phyloP scores from a whole-genome alignment of 2,329 filamentous ascomycete genomes.

The Cordyceps pruinosa region DNA sequence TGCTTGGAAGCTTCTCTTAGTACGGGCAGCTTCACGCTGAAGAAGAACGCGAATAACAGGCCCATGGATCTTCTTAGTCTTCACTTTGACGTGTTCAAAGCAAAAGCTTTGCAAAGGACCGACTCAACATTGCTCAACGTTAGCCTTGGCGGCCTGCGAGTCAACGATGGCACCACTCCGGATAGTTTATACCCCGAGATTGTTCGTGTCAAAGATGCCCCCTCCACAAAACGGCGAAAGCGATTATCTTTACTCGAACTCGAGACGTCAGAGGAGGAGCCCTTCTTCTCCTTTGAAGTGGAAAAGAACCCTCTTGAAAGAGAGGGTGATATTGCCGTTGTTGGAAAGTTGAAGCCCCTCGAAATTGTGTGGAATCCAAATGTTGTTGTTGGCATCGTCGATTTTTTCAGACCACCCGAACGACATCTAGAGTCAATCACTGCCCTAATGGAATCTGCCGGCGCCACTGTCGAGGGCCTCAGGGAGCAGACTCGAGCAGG shows the following conservation, averaged over 20 bases:
- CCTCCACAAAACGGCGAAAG: conserved; percentile 40
- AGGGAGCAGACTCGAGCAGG: conserved; percentile 93
- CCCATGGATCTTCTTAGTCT: conserved; percentile 77
- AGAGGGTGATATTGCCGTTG: conserved; percentile 83
- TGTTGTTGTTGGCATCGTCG: conserved; percentile 81
- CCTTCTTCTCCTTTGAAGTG: conserved; percentile 86
- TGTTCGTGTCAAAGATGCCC: conserved; percentile 86
- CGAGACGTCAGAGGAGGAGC: conserved; percentile 51
- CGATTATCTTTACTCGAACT: conserved; percentile 48
- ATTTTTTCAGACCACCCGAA: conserved; percentile 95
- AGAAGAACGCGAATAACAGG: conserved; percentile 56
- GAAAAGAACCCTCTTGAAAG: conserved; percentile 94
- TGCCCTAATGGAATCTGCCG: conserved; percentile 90
- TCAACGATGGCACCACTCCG: conserved; percentile 92
- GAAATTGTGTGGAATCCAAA: conserved; percentile 97
- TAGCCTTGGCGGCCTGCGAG: conserved; percentile 82
- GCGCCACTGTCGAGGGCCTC: conserved; percentile 89
- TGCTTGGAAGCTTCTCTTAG: conserved; percentile 89
- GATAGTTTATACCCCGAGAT: conserved; percentile 92
- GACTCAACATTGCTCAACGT: conserved; percentile 86
- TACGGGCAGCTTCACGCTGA: conserved; percentile 92
- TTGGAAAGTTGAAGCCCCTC: conserved; percentile 85
- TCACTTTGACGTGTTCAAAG: conserved; percentile 90
- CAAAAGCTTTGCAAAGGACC: conserved; percentile 80
- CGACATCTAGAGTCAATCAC: conserved; percentile 97